These are phyloP conservation scores for sunflower (Helianthus annuus) DNA, from an alignment of 129 eudicot genomes.

Conservation along the genomic window DNA sequence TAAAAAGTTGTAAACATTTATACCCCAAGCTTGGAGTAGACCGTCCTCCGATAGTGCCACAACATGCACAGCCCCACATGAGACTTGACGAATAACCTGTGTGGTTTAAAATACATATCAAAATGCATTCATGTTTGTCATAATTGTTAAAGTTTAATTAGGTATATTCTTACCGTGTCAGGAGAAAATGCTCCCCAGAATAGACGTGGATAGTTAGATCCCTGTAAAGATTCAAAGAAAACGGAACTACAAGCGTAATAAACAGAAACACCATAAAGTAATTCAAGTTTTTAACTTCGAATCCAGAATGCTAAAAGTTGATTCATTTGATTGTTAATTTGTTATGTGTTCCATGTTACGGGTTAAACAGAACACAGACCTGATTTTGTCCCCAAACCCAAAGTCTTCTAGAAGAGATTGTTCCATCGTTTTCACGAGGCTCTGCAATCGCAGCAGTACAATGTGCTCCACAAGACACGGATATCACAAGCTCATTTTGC, in stretches of 20 bases:
- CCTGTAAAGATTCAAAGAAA: slow-evolving; percentile 43
- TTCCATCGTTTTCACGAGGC: slow-evolving; percentile 90
- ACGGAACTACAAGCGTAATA: background rate
- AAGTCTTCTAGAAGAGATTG: slow-evolving; percentile 67
- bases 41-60: slow-evolving; percentile 94
- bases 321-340: background rate
- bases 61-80: slow-evolving; percentile 95
- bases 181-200: slow-evolving; percentile 96
- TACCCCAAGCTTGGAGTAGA: slow-evolving; percentile 98
- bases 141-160: background rate
- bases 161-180: slow-evolving; percentile 55
- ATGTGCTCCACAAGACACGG: slow-evolving; percentile 95
- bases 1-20: slow-evolving; percentile 6
- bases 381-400: slow-evolving; percentile 99
- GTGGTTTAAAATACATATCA: background rate
- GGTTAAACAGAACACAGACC: slow-evolving; percentile 42
- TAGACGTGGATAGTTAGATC: slow-evolving; percentile 84
- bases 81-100: slow-evolving; percentile 84
- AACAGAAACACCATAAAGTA: background rate
- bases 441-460: slow-evolving; percentile 99
- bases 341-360: background rate
- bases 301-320: slow-evolving; percentile 16
- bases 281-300: background rate
- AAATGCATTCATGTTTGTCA: slow-evolving; percentile 19
- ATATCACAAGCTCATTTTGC: slow-evolving; percentile 75